Evolutionary conservation across 2,329 filamentous ascomycete species (phyloP).

Genomic region (Penicillium polonicum): DNA sequence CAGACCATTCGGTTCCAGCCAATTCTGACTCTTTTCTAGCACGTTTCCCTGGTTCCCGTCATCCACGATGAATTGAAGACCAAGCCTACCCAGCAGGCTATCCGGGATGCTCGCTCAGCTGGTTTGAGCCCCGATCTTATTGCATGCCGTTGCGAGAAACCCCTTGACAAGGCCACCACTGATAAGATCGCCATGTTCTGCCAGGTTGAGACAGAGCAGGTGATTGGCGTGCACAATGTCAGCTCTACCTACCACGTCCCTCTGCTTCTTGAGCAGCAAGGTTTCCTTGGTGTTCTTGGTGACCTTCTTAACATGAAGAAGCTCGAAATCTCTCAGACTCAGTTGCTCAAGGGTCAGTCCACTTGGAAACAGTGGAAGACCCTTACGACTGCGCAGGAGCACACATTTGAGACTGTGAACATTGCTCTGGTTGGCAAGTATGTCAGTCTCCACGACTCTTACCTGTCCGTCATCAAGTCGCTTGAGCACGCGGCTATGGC

Average conservation of each 20-base stretch:
- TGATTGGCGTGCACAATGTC: slow-evolving; percentile 84
- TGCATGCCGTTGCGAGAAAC: slow-evolving; percentile 82
- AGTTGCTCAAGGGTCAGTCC: slow-evolving; percentile 62
- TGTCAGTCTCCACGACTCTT: slow-evolving; percentile 77
- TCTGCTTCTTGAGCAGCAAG: slow-evolving; percentile 78
- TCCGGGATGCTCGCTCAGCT: slow-evolving; percentile 77
- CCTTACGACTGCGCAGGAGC: slow-evolving; percentile 65
- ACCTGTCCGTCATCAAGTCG: slow-evolving; percentile 78
- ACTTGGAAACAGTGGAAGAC: slow-evolving; percentile 77
- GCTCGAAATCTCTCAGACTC: slow-evolving; percentile 45
- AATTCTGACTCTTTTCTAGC: slow-evolving; percentile 28
- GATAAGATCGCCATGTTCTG: slow-evolving; percentile 87
- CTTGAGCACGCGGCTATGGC: slow-evolving; percentile 26
- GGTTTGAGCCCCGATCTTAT: slow-evolving; percentile 77
- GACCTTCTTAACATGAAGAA: slow-evolving; percentile 60
- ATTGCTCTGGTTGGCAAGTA: slow-evolving; percentile 97
- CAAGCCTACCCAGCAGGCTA: slow-evolving; percentile 90
- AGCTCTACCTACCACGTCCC: slow-evolving; percentile 90
- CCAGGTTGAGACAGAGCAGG: slow-evolving; percentile 80
- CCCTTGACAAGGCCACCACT: slow-evolving; percentile 70
- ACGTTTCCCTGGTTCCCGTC: slow-evolving; percentile 75
- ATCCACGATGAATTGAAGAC: slow-evolving; percentile 80
- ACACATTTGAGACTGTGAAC: slow-evolving; percentile 65
- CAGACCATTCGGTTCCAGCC: not conserved
- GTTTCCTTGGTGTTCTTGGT: slow-evolving; percentile 66